phyloP scores from a whole-genome alignment of 164 flowering plant genomes.

The Vitis riparia region DNA sequence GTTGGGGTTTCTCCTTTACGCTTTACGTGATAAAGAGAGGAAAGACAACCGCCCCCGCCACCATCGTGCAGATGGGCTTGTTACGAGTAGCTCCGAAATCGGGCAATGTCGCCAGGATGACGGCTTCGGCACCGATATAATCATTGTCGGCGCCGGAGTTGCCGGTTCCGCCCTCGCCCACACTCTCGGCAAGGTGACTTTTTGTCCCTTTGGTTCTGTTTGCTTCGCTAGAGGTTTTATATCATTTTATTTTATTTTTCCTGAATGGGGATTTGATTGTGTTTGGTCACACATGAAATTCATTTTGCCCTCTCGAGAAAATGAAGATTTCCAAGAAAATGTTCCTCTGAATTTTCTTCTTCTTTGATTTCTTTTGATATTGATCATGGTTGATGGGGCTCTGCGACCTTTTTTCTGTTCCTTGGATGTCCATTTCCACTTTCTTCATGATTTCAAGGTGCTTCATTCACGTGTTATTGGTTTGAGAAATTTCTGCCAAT shows the following conservation, averaged over 20 bases:
- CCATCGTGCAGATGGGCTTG: background rate
- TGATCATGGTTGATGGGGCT: too few relatives aligned
- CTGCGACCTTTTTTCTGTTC: too few relatives aligned
- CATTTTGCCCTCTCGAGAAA: too few relatives aligned
- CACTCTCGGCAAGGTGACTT: constrained; percentile 33
- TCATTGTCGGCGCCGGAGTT: constrained; percentile 45
- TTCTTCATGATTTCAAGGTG: too few relatives aligned
- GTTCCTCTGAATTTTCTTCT: too few relatives aligned
- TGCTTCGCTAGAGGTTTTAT: background rate
- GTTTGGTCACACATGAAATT: background rate
- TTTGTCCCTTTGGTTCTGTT: background rate
- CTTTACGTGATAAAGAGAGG: constrained; percentile 10
- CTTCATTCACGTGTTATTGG: too few relatives aligned
- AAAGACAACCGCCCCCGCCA: background rate
- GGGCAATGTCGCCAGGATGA: background rate
- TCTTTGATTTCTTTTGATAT: too few relatives aligned
- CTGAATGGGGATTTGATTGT: background rate
- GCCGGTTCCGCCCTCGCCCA: constrained; percentile 41
- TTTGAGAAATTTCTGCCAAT: too few relatives aligned
- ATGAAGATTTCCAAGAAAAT: too few relatives aligned
- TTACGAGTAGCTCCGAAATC: background rate
- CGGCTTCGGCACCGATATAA: constrained; percentile 21
- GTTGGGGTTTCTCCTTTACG: constrained; percentile 10
- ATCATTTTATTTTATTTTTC: background rate
- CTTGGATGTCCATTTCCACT: too few relatives aligned